A percentile compares a stretch with the other conserved stretches of the same genome.
Evolutionary conservation across 2,329 filamentous ascomycete genomes (phyloP).

Genomic region (Magnaporthales sp.): DNA sequence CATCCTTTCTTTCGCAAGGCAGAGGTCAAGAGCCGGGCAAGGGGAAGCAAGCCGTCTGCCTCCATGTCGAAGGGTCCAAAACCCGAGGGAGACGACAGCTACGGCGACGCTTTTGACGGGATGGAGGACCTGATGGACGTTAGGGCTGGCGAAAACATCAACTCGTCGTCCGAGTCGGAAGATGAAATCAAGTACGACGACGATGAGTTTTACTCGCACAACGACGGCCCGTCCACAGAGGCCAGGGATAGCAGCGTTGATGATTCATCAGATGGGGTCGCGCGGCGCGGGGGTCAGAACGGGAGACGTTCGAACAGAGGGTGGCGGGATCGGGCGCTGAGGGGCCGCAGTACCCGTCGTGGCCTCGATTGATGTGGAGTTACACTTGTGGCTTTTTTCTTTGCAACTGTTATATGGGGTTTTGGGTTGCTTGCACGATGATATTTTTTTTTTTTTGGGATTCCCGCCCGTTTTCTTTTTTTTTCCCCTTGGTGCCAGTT

Average conservation of each 20-base stretch:
- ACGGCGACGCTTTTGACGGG: conserved; percentile 9
- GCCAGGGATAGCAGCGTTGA: neutral
- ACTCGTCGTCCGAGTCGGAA: conserved; percentile 12
- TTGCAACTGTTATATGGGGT: too few relatives aligned
- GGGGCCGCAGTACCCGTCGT: too few relatives aligned
- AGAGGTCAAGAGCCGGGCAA: neutral
- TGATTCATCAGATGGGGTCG: neutral
- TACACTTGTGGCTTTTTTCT: too few relatives aligned
- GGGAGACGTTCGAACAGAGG: too few relatives aligned
- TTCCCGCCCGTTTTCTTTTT: too few relatives aligned
- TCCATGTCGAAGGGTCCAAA: neutral
- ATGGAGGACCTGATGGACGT: conserved; percentile 12
- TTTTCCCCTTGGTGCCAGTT: too few relatives aligned
- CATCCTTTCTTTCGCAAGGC: conserved; percentile 41
- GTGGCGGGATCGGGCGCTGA: too few relatives aligned
- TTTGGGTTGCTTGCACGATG: too few relatives aligned
- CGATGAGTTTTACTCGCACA: conserved; percentile 11
- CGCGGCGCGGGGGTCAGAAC: neutral
- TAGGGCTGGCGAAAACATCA: conserved; percentile 12
- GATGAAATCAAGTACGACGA: conserved; percentile 15
- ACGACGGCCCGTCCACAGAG: neutral
- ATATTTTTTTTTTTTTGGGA: too few relatives aligned
- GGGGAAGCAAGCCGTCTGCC: neutral
- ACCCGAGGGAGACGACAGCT: too few relatives aligned
- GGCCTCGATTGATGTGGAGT: too few relatives aligned